Evolutionary conservation across 176 grass and related monocot genomes (phyloP), one percentile per base, ranked within the genome.

Genomic region (Coix lacrymajobi): DNA sequence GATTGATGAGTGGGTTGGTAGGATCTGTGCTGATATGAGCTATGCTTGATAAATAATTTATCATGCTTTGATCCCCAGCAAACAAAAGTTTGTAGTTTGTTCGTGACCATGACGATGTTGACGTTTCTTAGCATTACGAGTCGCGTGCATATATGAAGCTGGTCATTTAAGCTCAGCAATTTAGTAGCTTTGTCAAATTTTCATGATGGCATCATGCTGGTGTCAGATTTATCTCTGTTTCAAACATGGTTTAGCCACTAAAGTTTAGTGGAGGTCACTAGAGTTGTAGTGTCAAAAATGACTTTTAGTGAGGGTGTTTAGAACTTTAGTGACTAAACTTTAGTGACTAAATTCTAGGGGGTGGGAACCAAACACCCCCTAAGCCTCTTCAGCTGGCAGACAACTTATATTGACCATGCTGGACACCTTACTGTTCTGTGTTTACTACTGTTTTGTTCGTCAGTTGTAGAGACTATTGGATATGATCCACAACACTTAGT

Each of bases 1-100:
- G 10, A 46, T 76, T 68, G 28, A 49, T 68, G 28, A 49, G 22
- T 85, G 66, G 34, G 56, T 58, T 73, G 57, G 80, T 79, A 73
- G 43, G 57, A 81, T 44, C 34, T 5, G 51, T 83, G 2, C 32
- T 83, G 66, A 78, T 78, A 22, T 32, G 76, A 75, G 68, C 58
- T 68, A 46, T 6, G 4, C 11, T 28, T 58, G 8, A 25, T 58
- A 25, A 58, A 58, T 58, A 30, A 30, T 76, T 45, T 43, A 57
- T 85, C 14, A 1, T 82, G 16, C 29, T 33, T 37, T 16, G 25
- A 7, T 65, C 44, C 28, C 17, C 57, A 41, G 26, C 73, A 74
- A 52, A 58, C 32, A 85, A 72, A 77, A 64, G 1, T 31, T 62
- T 4, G 52, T 6, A n/a, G n/a, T n/a, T n/a, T n/a, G n/a, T n/a